Evolutionary conservation across 2,329 filamentous ascomycete species (phyloP), one percentile per base, ranked within the genome.

Genomic region (Acrodontium crateriforme): DNA sequence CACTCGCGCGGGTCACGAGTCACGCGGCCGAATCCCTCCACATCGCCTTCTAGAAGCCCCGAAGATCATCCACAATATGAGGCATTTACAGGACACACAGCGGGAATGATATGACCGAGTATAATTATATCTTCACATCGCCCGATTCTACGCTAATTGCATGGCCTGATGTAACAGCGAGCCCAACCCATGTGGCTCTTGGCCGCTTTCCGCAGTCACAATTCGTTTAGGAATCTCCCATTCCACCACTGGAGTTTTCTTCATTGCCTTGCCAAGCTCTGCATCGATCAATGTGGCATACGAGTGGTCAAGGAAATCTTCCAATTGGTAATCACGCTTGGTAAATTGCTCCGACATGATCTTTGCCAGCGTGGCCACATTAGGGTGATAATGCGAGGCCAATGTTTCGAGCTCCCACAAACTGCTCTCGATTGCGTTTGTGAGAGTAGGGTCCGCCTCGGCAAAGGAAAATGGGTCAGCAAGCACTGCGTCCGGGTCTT

Each of bases 261-360:
- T 91, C 38, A 93, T 63, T 23, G 81, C 73, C 56, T 87, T 91
- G 34, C 68, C 65, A 38, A 93, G 63, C 53, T 98, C 89, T 3
- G 76, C 76, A 35, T 89, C 81, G 23, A 95, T 58, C 50, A 98
- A 68, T 70, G 66, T 67, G 78, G 76, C 71, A 55, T 95, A 98
- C 0, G 82, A 87, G 53, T 95, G 84, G 49, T 98, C 89, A 25
- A 95, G 59, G 55, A 98, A 98, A 50, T 98, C 89, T 50, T 98
- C 89, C n/a, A 94, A 59, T 44, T 84, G 89, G 56, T 95, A 98
- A 3, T 78, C 69, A 41, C 84, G 76, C 59, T 98, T 98, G 2
- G 89, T 98, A 53, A 95, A 98, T 53, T 95, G 89, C 57, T 95
- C 84, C 2, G 81, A 81, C 32, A 98, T 74, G 38, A 98, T 93